Base-by-base conservation (phyloP, 441 rosid species). In the Caryocar brasiliense region DNA sequence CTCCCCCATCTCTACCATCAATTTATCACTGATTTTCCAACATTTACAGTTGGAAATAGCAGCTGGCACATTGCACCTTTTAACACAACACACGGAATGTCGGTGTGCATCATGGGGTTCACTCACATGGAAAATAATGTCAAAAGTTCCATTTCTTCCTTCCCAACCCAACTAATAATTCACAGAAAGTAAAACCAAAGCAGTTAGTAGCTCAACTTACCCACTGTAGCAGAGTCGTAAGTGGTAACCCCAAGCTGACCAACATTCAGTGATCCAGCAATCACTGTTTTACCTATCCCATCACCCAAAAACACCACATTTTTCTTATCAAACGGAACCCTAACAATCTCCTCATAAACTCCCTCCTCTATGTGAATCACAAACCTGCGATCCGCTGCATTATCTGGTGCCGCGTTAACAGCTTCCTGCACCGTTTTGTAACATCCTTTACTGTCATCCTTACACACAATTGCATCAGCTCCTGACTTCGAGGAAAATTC, bases 211-310 rank as follows among this genome's bases (percentile, higher is more conserved):
- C n/a, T n/a, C 10, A 7, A 65, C 84, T 63, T 72, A 86, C 95
- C 92, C 36, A 90, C 95, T 4, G 95, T 84, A 6, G 98, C 95
- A 35, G 98, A 65, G 17, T 79, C 61, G 11, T 60, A 82, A 9
- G 98, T 86, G 29, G 76, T 75, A 37, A 84, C 55, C 4, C 95
- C 95, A 8, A 61, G 66, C 39, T 67, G 82, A 7, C 81, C 87
- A 6, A 70, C 85, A 40, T 51, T 73, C 24, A 58, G 17, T 11
- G 92, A 74, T 1, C 98, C 95, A 1, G 95, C 77, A 56, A 86
- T 86, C 11, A 90, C 78, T 7, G 95, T 80, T 75, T 78, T 82
- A 13, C 95, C 89, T 55, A 72, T 76, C n/a, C 98, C 98, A 15
- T 86, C 95, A 0, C 98, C 98, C 15, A 84, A 44, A 29, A 86